Evolutionary conservation across 2,329 filamentous ascomycete genomes (phyloP), one percentile per base, ranked within the genome.

Genomic region (Aspergillus japonicus): DNA sequence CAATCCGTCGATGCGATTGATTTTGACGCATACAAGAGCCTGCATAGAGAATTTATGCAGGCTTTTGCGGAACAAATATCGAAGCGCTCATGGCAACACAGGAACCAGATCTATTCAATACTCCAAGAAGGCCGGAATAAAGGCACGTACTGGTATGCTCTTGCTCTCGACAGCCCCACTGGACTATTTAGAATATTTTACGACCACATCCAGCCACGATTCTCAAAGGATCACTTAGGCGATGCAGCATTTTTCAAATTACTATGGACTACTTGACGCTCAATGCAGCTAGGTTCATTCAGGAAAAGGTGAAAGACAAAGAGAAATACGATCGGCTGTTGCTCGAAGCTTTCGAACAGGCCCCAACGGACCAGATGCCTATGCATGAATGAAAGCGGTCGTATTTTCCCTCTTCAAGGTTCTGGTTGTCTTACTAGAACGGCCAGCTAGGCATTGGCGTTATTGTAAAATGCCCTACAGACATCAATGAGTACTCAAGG

Each of bases 111-210:
- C 2, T 26, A 26, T 8, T 26, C 26, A 8, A 26, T 26, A 26
- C 26, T 26, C 7, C 26, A 66, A 33, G 56, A 66, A 42, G 65
- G 59, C 16, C 68, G 66, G 66, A 60, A 62, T 16, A 66, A 26
- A 23, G 69, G 68, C 11, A 71, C 64, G 0, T 70, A 71, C 50
- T 71, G 68, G 69, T 71, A 62, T 47, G 63, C 63, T 42, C 63
- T 70, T 8, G 68, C 69, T 12, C 60, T 68, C 16, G 56, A 49
- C 12, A 69, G 64, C 51, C 69, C 69, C 5, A 66, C 57, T 11
- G 68, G 60, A 4, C 55, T 71, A 23, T 66, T 68, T 52, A 56
- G 16, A 12, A 58, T 71, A 4, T 71, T 71, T 57, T 65, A 71
- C 47, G 62, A 71, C 14, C 50, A 68, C 19, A 68, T 72, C 21